Base-by-base conservation (phyloP, 2,329 filamentous ascomycete species). In the Diplodia seriata region DNA sequence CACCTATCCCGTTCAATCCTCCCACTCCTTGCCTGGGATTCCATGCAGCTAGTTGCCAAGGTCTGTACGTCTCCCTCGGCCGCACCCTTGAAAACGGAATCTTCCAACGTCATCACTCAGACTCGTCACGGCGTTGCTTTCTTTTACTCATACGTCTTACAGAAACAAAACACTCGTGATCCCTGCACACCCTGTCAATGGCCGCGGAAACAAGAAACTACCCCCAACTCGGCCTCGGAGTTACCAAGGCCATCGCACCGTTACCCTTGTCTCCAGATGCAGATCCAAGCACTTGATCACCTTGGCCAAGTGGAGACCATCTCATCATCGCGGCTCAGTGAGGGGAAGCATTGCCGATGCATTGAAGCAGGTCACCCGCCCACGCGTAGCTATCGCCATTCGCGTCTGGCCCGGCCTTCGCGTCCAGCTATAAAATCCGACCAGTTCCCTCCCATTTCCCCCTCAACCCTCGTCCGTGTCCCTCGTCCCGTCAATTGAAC, bases 291-390 rank as follows among this genome's bases (percentile, higher is more conserved):
- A 50, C 43, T 23, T 47, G 47, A 38, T 63, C 47, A 63, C 59
- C 59, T 63, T 63, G 59, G 59, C 59, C 38, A 23, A 51, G 59
- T 63, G 64, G 53, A 43, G 43, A 57, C 43, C n/a, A 20, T 31
- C 55, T 66, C 47, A 53, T 31, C 64, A 59, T 40, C 29, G 33
- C 54, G 31, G 47, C 11, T 40, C 57, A 20, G 54, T 59, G 64
- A 67, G 64, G 64, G 64, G 64, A 67, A 66, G 29, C 29, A 66
- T 11, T 31, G 20, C 20, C 14, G 40, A 6, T 33, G 31, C 31
- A 33, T 6, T 33, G 31, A 33, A 51, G 40, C 20, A 20, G 29
- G 53, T 36, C 26, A 59, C 29, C 36, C 43, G 38, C 63, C 47
- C 38, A 50, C 57, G 57, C 57, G 63, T 66, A 18, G 15, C 11